Evolutionary conservation across 139 green algal genomes (phyloP).

Genomic region (Micractinium sp.): DNA sequence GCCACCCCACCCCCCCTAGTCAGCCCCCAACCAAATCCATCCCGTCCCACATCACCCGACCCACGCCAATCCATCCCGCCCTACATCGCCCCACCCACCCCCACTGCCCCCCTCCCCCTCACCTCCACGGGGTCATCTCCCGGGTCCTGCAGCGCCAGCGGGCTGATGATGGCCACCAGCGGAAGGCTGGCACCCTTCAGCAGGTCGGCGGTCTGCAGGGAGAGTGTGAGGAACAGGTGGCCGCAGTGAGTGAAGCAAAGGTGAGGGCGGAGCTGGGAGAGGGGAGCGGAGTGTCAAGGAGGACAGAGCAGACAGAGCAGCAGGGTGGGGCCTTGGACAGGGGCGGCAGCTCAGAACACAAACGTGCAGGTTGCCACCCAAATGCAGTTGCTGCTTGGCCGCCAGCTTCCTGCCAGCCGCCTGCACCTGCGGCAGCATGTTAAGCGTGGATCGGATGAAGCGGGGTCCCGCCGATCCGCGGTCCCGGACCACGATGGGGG

Average conservation of each 20-base stretch:
- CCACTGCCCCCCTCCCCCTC: neutral
- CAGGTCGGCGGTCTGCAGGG: conserved; percentile 69
- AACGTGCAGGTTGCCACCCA: no score
- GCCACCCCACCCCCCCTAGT: no score
- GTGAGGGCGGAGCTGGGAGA: no score
- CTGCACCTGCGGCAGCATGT: conserved; percentile 69
- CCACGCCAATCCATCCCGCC: no score
- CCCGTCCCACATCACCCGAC: no score
- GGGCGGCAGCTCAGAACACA: no score
- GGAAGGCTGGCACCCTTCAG: conserved; percentile 80
- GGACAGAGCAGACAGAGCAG: no score
- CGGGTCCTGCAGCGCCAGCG: conserved; percentile 79
- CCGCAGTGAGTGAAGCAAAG: neutral
- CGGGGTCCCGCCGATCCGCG: conserved; percentile 71
- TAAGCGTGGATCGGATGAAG: conserved; percentile 85
- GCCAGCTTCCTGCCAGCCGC: no score
- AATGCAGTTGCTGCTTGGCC: no score
- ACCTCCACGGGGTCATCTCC: conserved; percentile 81
- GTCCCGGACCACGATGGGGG: conserved; percentile 70
- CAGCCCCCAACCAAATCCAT: no score
- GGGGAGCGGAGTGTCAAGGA: no score
- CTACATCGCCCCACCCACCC: neutral
- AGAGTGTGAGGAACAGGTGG: neutral
- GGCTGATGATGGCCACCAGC: conserved; percentile 83
- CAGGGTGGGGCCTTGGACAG: no score